phyloP scores from a whole-genome alignment of 805 yeast species.

The Yarrowia sp. region DNA sequence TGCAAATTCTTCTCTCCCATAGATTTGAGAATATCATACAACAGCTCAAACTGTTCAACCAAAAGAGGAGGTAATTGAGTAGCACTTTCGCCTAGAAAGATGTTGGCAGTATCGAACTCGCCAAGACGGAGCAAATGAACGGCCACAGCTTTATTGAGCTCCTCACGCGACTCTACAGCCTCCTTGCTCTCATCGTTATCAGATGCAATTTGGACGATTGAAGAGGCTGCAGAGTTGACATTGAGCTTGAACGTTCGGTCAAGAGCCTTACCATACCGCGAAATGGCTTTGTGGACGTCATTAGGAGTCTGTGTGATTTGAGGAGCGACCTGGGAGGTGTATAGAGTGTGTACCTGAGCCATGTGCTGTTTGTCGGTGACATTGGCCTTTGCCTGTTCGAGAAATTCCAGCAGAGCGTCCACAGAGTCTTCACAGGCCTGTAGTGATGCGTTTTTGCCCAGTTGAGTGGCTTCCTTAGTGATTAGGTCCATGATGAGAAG shows the following conservation, averaged over 20 bases:
- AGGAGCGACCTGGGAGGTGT: conserved; percentile 22
- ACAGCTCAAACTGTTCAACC: conserved; percentile 52
- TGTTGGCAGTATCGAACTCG: conserved; percentile 52
- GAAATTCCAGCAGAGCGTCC: conserved; percentile 45
- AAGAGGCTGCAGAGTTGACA: conserved; percentile 19
- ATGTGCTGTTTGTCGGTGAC: conserved; percentile 42
- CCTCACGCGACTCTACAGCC: conserved; percentile 41
- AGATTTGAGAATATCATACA: conserved; percentile 55
- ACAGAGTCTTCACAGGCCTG: conserved; percentile 49
- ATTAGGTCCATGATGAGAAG: conserved; percentile 46
- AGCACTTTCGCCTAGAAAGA: conserved; percentile 48
- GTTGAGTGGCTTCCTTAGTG: conserved; percentile 48
- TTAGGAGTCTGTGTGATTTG: conserved; percentile 45
- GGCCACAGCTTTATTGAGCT: conserved; percentile 55
- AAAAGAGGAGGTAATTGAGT: conserved; percentile 49
- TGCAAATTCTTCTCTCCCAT: conserved; percentile 51
- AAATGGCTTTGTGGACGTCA: conserved; percentile 45
- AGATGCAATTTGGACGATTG: conserved; percentile 19
- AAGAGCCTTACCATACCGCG: conserved; percentile 48
- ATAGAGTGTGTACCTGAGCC: background rate
- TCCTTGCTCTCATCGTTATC: conserved; percentile 24
- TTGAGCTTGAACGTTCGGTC: conserved; percentile 45
- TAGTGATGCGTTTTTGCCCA: conserved; percentile 48
- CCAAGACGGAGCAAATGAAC: conserved; percentile 59
- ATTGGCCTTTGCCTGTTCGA: conserved; percentile 45